Conservation (phyloP, 192 early-diverging fungal species). For the Gonapodya sp. region DNA sequence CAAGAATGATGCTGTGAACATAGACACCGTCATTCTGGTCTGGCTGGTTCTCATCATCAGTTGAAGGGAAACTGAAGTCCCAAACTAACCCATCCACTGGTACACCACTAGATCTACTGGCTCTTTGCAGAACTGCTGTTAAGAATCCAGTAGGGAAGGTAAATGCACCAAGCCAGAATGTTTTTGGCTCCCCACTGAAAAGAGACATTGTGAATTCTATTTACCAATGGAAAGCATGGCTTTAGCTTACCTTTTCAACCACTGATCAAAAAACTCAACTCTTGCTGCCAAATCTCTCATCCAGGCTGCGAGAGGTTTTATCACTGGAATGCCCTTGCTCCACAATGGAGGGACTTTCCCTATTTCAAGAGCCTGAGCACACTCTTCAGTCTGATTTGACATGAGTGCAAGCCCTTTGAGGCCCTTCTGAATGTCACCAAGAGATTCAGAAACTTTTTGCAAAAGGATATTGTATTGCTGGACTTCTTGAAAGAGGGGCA, state of each 20-base stretch:
- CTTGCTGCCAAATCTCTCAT: conserved; percentile 30
- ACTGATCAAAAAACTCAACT: conserved; percentile 48
- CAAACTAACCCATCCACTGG: conserved; percentile 43
- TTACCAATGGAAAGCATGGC: not conserved
- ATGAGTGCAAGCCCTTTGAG: conserved; percentile 54
- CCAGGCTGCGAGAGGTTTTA: conserved; percentile 29
- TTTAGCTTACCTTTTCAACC: conserved; percentile 45
- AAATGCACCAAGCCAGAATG: not conserved
- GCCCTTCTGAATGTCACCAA: conserved; percentile 44
- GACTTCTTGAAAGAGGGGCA: conserved; percentile 51
- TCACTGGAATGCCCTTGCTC: conserved; percentile 37
- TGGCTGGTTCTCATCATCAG: conserved; percentile 35
- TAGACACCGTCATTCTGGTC: conserved; percentile 50
- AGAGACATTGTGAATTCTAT: not conserved
- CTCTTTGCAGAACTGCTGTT: conserved; percentile 47
- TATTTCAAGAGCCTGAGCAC: conserved; percentile 36
- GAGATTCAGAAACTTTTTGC: conserved; percentile 29
- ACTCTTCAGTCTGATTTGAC: conserved; percentile 51
- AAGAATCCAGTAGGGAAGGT: not conserved
- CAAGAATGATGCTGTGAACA: conserved; percentile 41
- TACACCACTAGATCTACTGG: conserved; percentile 45
- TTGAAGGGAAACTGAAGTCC: conserved; percentile 51
- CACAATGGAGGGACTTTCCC: conserved; percentile 48
- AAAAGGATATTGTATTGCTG: conserved; percentile 41
- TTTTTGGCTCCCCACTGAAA: conserved; percentile 17